Conservation (phyloP, 2,329 filamentous ascomycete species). For the Nemania diffusa region DNA sequence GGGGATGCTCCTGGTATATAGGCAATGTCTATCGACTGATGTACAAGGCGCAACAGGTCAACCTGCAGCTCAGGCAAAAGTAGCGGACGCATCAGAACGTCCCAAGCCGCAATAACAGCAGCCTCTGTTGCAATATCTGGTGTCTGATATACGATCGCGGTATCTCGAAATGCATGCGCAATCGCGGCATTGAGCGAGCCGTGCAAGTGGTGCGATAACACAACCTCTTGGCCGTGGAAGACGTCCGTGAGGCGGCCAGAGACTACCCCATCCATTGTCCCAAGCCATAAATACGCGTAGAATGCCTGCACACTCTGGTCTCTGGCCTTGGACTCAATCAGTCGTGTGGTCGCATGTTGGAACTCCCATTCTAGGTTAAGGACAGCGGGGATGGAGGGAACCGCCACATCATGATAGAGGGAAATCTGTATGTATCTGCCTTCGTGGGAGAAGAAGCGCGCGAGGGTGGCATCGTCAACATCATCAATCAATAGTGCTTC, state of each 20-base stretch:
- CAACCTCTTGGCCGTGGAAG: constrained; percentile 22
- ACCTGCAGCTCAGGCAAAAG: constrained; percentile 96
- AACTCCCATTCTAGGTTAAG: constrained; percentile 30
- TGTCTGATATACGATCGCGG: constrained; percentile 88
- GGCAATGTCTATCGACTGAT: constrained; percentile 95
- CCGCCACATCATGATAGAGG: neutral
- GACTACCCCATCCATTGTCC: neutral
- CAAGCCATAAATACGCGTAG: constrained; percentile 33
- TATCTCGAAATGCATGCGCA: constrained; percentile 6
- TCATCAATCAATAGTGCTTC: constrained; percentile 5
- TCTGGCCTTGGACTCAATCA: constrained; percentile 26
- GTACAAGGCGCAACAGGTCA: constrained; percentile 93
- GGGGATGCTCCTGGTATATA: constrained; percentile 51
- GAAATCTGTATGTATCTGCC: constrained; percentile 3
- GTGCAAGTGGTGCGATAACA: constrained; percentile 26
- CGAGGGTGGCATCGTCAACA: neutral
- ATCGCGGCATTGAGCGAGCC: constrained; percentile 72
- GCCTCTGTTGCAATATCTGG: constrained; percentile 84
- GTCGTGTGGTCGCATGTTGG: constrained; percentile 15
- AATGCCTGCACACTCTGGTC: constrained; percentile 27
- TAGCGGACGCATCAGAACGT: constrained; percentile 99
- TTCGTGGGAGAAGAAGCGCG: neutral
- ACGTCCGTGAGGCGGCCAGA: constrained; percentile 21
- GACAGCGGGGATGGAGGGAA: constrained; percentile 10
- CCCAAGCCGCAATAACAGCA: constrained; percentile 96